These are phyloP conservation scores for Tulasnella calospora DNA, from an alignment of 768 basidiomycete genomes.

Conservation along the genomic window DNA sequence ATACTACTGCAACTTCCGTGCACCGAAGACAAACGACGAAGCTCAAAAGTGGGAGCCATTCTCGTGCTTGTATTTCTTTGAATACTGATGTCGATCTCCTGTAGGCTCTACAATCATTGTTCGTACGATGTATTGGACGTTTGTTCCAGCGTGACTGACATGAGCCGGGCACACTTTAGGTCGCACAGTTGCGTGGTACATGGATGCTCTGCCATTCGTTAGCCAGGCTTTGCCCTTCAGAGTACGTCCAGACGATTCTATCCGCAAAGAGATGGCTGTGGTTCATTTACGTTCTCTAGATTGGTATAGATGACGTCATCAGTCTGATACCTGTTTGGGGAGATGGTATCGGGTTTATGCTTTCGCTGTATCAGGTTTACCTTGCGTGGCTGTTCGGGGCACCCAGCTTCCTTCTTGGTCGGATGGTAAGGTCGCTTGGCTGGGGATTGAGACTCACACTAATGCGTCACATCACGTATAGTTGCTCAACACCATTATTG, in stretches of 20 bases:
- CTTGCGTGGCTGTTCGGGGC: slow-evolving; percentile 28
- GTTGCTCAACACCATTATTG: slow-evolving; percentile 24
- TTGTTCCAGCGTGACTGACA: not conserved
- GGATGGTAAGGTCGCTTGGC: slow-evolving; percentile 21
- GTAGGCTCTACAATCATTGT: slow-evolving; percentile 27
- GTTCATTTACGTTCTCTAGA: not conserved
- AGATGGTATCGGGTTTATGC: slow-evolving; percentile 23
- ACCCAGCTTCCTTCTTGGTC: slow-evolving; percentile 18
- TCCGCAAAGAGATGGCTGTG: too few relatives aligned
- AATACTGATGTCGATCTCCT: not conserved
- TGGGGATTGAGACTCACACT: not conserved
- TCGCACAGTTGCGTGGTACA: slow-evolving; percentile 29
- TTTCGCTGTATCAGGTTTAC: slow-evolving; percentile 27
- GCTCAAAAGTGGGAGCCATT: slow-evolving; percentile 22
- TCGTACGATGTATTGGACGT: not conserved
- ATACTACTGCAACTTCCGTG: slow-evolving; percentile 9
- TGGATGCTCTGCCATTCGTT: slow-evolving; percentile 28
- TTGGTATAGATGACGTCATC: slow-evolving; percentile 28
- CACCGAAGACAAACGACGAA: slow-evolving; percentile 26
- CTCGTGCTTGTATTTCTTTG: not conserved
- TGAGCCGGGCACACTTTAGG: not conserved
- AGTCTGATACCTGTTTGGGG: slow-evolving; percentile 26
- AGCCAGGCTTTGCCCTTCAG: slow-evolving; percentile 26
- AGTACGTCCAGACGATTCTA: not conserved
- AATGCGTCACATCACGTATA: not conserved